Conservation (phyloP, 768 basidiomycete genomes). For the Sarcodon sp. region DNA sequence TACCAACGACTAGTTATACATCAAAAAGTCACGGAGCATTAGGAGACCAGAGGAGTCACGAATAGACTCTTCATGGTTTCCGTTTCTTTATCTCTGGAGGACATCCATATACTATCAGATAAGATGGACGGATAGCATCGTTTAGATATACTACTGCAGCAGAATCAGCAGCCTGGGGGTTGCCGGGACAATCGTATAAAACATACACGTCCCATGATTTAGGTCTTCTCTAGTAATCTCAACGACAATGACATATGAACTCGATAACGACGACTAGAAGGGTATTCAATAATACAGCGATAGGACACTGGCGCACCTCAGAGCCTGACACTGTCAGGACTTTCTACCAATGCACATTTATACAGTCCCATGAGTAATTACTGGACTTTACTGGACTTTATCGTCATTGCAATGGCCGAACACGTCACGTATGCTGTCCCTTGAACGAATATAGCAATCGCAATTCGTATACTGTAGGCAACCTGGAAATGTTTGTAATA, state of each 20-base stretch:
- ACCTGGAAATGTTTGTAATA: not conserved
- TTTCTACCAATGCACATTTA: conserved; percentile 48
- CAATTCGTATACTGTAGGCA: no score
- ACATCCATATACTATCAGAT: conserved; percentile 49
- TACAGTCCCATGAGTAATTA: conserved; percentile 69
- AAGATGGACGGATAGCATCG: conserved; percentile 62
- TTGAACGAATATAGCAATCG: no score
- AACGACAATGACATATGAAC: conserved; percentile 32
- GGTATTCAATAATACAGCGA: conserved; percentile 50
- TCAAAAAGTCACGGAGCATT: no score
- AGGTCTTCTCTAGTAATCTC: conserved; percentile 54
- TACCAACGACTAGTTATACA: no score
- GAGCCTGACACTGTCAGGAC: conserved; percentile 34
- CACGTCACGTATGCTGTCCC: no score
- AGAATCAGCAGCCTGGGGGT: no score
- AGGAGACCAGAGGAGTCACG: no score
- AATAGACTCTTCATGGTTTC: no score
- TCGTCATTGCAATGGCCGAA: no score
- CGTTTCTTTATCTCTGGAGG: no score
- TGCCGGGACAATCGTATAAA: no score
- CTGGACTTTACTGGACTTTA: no score
- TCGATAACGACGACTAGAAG: not conserved
- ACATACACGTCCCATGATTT: conserved; percentile 40
- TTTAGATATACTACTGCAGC: conserved; percentile 45
- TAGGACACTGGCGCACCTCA: conserved; percentile 42